Evolutionary conservation across 208 protist genomes (phyloP).

Genomic region (Trypanosoma caninum): DNA sequence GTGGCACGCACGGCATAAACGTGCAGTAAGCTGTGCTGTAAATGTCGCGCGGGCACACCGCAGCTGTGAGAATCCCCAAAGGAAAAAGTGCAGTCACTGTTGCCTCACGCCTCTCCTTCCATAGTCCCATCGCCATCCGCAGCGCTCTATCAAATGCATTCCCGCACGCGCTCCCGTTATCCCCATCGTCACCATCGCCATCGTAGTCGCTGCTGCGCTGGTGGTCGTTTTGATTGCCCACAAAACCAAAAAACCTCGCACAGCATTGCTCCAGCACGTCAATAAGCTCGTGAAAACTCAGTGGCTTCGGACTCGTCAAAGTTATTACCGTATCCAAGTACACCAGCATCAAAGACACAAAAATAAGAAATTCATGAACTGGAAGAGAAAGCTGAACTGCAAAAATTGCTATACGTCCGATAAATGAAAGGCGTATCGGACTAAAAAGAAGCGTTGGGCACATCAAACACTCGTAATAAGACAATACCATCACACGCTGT

Average conservation of each 20-base stretch:
- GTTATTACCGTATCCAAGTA: conserved; percentile 48
- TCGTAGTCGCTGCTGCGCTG: neutral
- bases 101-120: conserved; percentile 36
- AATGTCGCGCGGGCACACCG: conserved; percentile 35
- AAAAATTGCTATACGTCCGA: conserved; percentile 20
- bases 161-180: neutral
- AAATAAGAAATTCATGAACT: conserved; percentile 42
- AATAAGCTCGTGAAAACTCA: conserved; percentile 4
- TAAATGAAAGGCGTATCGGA: conserved; percentile 36
- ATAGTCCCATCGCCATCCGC: conserved; percentile 26
- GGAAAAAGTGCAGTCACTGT: conserved; percentile 38
- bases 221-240: neutral
- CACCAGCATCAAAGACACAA: conserved; percentile 37
- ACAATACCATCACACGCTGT: conserved; percentile 30
- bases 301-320: conserved; percentile 12
- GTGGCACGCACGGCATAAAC: conserved; percentile 43
- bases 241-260: neutral
- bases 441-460: conserved; percentile 64
- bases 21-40: neutral
- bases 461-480: conserved; percentile 51
- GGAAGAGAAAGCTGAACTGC: conserved; percentile 42
- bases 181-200: neutral
- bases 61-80: conserved; percentile 29
- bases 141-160: conserved; percentile 19
- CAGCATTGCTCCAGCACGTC: neutral